Percentiles rank a stretch among this genome's conserved stretches.
Evolutionary conservation across 495 filamentous ascomycete species (phyloP).

Genomic region (Penicillium paradoxum): DNA sequence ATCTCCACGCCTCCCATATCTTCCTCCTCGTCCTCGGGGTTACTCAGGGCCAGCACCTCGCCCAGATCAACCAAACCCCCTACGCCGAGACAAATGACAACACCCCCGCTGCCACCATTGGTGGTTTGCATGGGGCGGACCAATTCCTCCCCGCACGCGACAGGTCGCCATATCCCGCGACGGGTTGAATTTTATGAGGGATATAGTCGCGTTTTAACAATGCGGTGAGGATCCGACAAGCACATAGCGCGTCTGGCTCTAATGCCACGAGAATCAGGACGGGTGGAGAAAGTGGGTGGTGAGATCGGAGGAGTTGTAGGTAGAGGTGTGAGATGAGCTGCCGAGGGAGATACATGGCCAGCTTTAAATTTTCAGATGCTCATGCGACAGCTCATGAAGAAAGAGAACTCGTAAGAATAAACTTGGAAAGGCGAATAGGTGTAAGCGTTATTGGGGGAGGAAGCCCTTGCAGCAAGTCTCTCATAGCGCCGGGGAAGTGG

Average conservation of each 20-base stretch:
- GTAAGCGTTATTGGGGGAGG: background rate
- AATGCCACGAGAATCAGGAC: conserved; percentile 91
- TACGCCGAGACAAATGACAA: conserved; percentile 88
- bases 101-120: conserved; percentile 73
- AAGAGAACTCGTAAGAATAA: conserved; percentile 9
- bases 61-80: conserved; percentile 86
- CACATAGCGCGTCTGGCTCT: conserved; percentile 93
- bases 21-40: conserved; percentile 49
- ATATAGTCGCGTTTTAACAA: conserved; percentile 96
- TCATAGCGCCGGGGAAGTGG: conserved; percentile 15
- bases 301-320: conserved; percentile 71
- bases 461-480: conserved; percentile 9
- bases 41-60: conserved; percentile 60
- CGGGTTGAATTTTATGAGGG: conserved; percentile 94
- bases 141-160: conserved; percentile 65
- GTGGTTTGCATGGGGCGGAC: conserved; percentile 77
- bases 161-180: conserved; percentile 89
- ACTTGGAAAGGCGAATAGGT: background rate
- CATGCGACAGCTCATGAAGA: conserved; percentile 21
- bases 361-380: conserved; percentile 16
- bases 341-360: conserved; percentile 89
- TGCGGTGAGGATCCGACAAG: conserved; percentile 85
- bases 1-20: conserved; percentile 76
- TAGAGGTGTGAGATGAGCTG: conserved; percentile 85
- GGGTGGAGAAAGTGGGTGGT: conserved; percentile 78